Conservation (phyloP, 108 stramenopile genomes). For the Cyclostephanos tholiformis region DNA sequence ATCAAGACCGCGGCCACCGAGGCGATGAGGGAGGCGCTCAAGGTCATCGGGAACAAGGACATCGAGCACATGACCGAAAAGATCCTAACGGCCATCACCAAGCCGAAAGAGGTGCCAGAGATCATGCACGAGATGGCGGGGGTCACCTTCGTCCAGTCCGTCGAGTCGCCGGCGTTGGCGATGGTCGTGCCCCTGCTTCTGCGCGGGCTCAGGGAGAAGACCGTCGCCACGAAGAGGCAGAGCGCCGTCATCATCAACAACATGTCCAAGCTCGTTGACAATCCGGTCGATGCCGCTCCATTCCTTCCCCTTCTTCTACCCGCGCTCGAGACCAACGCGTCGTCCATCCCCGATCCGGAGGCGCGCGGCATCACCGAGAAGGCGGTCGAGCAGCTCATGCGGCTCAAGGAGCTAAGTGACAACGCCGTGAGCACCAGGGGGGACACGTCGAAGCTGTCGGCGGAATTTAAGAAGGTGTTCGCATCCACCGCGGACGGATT, state of each 20-base stretch:
- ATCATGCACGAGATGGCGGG: conserved; percentile 97
- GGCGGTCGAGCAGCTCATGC: conserved; percentile 82
- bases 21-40: conserved; percentile 89
- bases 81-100: conserved; percentile 92
- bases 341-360: conserved; percentile 95
- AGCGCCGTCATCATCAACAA: conserved; percentile 98
- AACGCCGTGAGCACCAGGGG: conserved; percentile 82
- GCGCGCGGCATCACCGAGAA: conserved; percentile 90
- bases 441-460: conserved; percentile 79
- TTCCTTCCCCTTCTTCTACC: conserved; percentile 96
- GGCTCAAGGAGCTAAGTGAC: conserved; percentile 85
- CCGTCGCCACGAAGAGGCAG: conserved; percentile 93
- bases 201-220: conserved; percentile 95
- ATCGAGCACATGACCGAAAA: conserved; percentile 98
- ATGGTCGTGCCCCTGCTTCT: conserved; percentile 98
- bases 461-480: conserved; percentile 71
- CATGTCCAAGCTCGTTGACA: conserved; percentile 98
- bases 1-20: conserved; percentile 91
- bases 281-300: conserved; percentile 94
- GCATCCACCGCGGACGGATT: conserved; percentile 56
- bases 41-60: conserved; percentile 98
- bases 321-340: conserved; percentile 92
- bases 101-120: conserved; percentile 95
- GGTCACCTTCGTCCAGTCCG: conserved; percentile 97
- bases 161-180: conserved; percentile 98